Evolutionary conservation across 148 eudicot genomes (phyloP).

Genomic region (Rhododendron vialii): DNA sequence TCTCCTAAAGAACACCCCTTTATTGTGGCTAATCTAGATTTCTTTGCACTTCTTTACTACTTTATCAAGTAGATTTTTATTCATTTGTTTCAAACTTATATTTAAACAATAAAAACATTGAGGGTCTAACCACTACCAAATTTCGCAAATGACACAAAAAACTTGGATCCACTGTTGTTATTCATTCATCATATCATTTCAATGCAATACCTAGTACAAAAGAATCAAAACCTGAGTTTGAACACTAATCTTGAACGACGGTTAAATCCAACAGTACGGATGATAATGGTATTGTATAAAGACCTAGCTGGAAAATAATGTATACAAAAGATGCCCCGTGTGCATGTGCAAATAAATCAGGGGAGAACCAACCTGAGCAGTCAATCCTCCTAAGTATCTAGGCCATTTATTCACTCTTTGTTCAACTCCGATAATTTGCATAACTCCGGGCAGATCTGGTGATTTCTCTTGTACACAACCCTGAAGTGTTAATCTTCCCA

Average conservation of each 20-base stretch:
- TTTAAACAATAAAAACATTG: neutral
- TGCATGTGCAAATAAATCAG: neutral
- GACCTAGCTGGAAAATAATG: neutral
- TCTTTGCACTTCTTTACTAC: neutral
- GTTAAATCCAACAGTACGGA: neutral
- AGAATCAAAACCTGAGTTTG: neutral
- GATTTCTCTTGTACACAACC: neutral
- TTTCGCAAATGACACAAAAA: neutral
- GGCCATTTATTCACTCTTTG: neutral
- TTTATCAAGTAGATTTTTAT: too few relatives aligned
- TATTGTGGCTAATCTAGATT: neutral
- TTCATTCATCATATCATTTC: too few relatives aligned
- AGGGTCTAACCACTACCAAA: neutral
- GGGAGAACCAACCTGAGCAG: neutral
- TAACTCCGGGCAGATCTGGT: neutral
- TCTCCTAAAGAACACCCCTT: neutral
- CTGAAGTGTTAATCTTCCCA: neutral
- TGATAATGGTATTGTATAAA: neutral
- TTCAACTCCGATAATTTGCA: neutral
- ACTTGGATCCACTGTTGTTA: neutral
- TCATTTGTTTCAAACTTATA: neutral
- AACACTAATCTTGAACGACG: too few relatives aligned
- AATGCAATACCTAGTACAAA: neutral
- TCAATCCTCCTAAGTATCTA: neutral
- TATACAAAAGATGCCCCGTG: too few relatives aligned